These are phyloP conservation scores for Candida takata DNA, from an alignment of 805 yeast species.

Conservation along the genomic window DNA sequence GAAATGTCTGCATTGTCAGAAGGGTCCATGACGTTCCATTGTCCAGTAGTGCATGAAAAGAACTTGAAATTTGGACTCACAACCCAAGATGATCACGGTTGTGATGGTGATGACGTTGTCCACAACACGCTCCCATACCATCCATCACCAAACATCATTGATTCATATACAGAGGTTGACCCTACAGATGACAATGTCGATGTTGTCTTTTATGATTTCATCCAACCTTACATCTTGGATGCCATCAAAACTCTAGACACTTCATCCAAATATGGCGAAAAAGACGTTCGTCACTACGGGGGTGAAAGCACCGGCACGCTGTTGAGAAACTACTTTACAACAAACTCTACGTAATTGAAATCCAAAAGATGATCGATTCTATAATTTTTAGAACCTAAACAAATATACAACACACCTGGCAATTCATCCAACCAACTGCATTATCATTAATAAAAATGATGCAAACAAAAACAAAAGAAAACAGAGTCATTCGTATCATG, in stretches of 20 bases:
- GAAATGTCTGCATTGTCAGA: slow-evolving; percentile 1
- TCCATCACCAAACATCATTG: slow-evolving; percentile 75
- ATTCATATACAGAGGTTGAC: slow-evolving; percentile 31
- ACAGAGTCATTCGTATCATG: slow-evolving; percentile 11
- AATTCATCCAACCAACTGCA: slow-evolving; percentile 3
- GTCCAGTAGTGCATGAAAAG: slow-evolving; percentile 11
- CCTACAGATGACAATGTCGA: slow-evolving; percentile 38
- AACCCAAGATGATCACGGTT: slow-evolving; percentile 79
- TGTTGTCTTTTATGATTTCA: slow-evolving; percentile 73
- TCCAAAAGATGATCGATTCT: slow-evolving; percentile 3
- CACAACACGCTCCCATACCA: slow-evolving; percentile 53
- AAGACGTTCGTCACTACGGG: slow-evolving; percentile 33
- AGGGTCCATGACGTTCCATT: background rate
- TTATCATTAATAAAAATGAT: slow-evolving; percentile 20
- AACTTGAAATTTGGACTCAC: slow-evolving; percentile 59
- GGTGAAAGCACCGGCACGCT: slow-evolving; percentile 38
- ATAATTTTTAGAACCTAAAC: slow-evolving; percentile 2
- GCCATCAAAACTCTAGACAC: slow-evolving; percentile 32
- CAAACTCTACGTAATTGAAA: background rate
- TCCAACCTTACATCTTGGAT: slow-evolving; percentile 42
- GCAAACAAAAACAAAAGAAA: slow-evolving; percentile 19
- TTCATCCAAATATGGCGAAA: slow-evolving; percentile 25
- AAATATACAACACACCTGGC: slow-evolving; percentile 6
- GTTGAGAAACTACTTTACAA: slow-evolving; percentile 33
- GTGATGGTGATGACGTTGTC: slow-evolving; percentile 79